Percentiles rank a stretch among this genome's conserved stretches.
Conservation (phyloP, 169 alveolate genomes). For the Eimeria falciformis region DNA sequence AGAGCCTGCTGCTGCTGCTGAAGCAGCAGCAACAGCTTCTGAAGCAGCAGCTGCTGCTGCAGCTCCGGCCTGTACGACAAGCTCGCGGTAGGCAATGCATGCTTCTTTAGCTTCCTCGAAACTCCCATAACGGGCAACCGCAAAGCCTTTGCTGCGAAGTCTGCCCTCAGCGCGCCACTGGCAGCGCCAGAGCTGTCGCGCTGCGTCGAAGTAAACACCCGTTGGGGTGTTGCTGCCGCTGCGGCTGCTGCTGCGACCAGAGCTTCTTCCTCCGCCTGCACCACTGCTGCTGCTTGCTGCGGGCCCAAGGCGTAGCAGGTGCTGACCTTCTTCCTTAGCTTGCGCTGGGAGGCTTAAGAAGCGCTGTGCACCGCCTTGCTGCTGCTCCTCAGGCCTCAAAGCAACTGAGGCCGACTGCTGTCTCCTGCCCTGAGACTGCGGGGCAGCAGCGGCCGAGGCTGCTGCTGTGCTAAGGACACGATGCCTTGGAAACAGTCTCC, state of each 20-base stretch:
- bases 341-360: neutral
- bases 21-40: constrained; percentile 14
- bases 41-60: constrained; percentile 52
- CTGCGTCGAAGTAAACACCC: constrained; percentile 52
- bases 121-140: constrained; percentile 86
- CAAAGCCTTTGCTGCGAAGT: constrained; percentile 90
- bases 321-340: neutral
- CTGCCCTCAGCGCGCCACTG: constrained; percentile 93
- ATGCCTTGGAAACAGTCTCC: constrained; percentile 9
- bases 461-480: constrained; percentile 3
- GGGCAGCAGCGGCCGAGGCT: neutral
- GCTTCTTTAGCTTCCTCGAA: constrained; percentile 90
- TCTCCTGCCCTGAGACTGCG: neutral
- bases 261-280: neutral
- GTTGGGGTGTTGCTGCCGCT: constrained; percentile 42
- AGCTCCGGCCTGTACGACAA: constrained; percentile 1
- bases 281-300: constrained; percentile 23
- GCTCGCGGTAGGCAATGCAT: constrained; percentile 82
- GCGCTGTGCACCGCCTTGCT: constrained; percentile 1
- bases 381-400: neutral
- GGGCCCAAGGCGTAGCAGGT: neutral
- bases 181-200: constrained; percentile 91
- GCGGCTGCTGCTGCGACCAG: constrained; percentile 48
- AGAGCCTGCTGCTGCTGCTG: constrained; percentile 10
- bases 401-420: neutral